Percentiles rank a stretch among this genome's conserved stretches.
These are phyloP conservation scores for Nemania sp. DNA, from an alignment of 2,329 filamentous ascomycete genomes.

Conservation along the genomic window DNA sequence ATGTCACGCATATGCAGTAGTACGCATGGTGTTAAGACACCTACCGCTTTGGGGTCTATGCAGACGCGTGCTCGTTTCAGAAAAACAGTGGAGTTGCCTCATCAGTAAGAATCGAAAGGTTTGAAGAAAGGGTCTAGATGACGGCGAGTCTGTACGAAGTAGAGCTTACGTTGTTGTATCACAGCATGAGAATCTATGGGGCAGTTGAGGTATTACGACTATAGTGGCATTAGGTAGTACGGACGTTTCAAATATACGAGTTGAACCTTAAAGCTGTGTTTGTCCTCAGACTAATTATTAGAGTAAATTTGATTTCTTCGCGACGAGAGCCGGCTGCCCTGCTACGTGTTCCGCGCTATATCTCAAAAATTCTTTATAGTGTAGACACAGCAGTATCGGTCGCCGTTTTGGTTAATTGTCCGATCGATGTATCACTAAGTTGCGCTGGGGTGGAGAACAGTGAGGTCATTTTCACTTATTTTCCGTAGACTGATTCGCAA, in stretches of 20 bases:
- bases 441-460: not conserved
- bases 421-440: not conserved
- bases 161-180: no score
- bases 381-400: not conserved
- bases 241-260: no score
- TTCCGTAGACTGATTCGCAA: not conserved
- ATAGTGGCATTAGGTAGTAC: no score
- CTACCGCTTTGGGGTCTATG: conserved; percentile 15
- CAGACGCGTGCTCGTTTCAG: conserved; percentile 11
- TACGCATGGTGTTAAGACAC: conserved; percentile 13
- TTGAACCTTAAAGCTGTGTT: no score
- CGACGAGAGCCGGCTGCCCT: not conserved
- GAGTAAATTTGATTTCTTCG: not conserved
- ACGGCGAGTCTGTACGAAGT: no score
- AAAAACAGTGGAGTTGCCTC: not conserved
- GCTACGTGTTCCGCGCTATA: not conserved
- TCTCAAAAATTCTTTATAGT: not conserved
- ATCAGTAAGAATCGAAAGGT: conserved; percentile 9
- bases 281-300: conserved; percentile 1
- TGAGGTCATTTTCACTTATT: not conserved
- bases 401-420: not conserved
- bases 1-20: conserved; percentile 22
- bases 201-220: no score
- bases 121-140: not conserved
- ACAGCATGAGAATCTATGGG: no score